phyloP scores from a whole-genome alignment of 495 filamentous ascomycete genomes.

The Talaromyces thailandensis region DNA sequence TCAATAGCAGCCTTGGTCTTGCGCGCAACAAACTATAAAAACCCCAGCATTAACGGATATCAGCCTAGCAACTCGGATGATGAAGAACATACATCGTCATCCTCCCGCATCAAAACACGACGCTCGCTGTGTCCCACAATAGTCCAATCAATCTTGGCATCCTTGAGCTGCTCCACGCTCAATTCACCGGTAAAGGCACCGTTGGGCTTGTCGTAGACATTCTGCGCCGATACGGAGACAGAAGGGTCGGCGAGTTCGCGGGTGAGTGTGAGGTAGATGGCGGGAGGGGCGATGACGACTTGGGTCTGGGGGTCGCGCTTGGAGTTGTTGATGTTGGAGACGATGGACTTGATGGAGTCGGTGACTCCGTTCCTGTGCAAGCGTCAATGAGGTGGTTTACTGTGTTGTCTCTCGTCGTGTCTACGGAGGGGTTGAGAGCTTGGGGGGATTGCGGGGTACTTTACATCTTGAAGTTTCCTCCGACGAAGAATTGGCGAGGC shows the following conservation, averaged over 20 bases:
- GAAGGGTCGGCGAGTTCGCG: constrained; percentile 59
- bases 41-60: background rate
- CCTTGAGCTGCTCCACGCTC: constrained; percentile 79
- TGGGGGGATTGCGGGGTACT: constrained; percentile 12
- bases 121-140: constrained; percentile 92
- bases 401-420: background rate
- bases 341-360: constrained; percentile 76
- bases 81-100: constrained; percentile 48
- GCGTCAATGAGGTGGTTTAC: background rate
- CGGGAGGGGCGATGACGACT: constrained; percentile 86
- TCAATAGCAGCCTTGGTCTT: constrained; percentile 90
- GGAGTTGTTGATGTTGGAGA: constrained; percentile 76
- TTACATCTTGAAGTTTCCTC: constrained; percentile 99
- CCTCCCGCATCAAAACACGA: constrained; percentile 76
- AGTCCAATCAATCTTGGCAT: constrained; percentile 78
- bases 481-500: constrained; percentile 97
- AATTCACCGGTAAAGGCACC: constrained; percentile 98
- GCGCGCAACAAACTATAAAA: constrained; percentile 61
- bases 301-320: constrained; percentile 48
- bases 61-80: background rate
- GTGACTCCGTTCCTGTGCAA: constrained; percentile 77
- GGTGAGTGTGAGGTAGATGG: constrained; percentile 82
- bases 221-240: constrained; percentile 83
- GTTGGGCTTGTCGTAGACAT: constrained; percentile 93
- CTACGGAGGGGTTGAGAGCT: constrained; percentile 9